Evolutionary conservation across 2,329 filamentous ascomycete genomes (phyloP), one percentile per base, ranked within the genome.

Genomic region (Phoma sp.): DNA sequence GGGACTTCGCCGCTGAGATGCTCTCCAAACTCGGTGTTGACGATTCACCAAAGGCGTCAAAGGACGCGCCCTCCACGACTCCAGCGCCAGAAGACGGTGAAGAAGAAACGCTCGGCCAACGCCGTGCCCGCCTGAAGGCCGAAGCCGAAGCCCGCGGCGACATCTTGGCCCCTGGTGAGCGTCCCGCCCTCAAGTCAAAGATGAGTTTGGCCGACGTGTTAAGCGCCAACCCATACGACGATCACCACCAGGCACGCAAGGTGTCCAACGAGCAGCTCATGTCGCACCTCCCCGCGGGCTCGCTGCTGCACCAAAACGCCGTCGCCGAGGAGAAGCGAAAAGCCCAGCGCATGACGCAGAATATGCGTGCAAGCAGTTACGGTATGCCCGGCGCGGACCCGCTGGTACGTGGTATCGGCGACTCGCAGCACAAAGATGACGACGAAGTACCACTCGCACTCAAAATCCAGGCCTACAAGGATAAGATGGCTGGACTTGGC

Each of bases 21-120:
- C 81, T 93, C 42, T 81, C 79, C 59, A 72, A 73, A 37, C 64
- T 76, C 13, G 74, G 72, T 8, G 64, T 62, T 7, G 62, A 66
- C 40, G 60, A 70, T 8, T 48, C 23, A 42, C 53, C 37, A 47
- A 65, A n/a, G 52, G 60, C 13, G 47, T 47, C 60, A 2, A 66
- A 69, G 14, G 64, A 66, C 36, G 64, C 67, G 11, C 52, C 62
- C 6, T 68, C 62, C 5, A 48, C 57, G 14, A 58, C 69, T 2
- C 57, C 63, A 3, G 48, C 49, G 6, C 46, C 43, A 11, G 48
- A 41, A 27, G 63, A 66, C 4, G 70, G 66, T 14, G 88, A 87
- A 60, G 88, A 91, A 63, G 90, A 95, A 69, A 93, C 90, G 0
- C 79, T 95, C 0, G 90, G 89, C 8, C 89, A 93, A 71, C 86